Evolutionary conservation across 1,139 yeast genomes (phyloP).

Genomic region (Debaryomyces sp.): DNA sequence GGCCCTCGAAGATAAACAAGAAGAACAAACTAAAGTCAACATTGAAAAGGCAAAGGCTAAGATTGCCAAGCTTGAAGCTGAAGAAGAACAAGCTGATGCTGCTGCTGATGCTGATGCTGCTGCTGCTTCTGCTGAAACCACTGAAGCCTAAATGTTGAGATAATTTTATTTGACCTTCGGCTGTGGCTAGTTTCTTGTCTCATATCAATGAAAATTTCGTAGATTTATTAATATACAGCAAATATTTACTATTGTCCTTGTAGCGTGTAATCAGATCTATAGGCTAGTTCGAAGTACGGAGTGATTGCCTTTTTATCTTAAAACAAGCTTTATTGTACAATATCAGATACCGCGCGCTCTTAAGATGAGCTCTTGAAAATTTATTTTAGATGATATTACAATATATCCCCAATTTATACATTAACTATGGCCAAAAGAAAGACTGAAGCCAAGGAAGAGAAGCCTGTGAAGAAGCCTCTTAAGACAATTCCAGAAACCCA

Average conservation of each 20-base stretch:
- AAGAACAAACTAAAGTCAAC: slow-evolving; percentile 76
- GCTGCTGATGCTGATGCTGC: slow-evolving; percentile 17
- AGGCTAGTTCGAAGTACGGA: not conserved
- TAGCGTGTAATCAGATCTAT: not conserved
- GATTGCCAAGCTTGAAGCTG: slow-evolving; percentile 63
- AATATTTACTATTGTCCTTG: not conserved
- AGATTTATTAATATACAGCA: slow-evolving; percentile 1
- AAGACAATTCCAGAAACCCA: slow-evolving; percentile 26
- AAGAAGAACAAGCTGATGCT: slow-evolving; percentile 34
- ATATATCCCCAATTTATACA: slow-evolving; percentile 3
- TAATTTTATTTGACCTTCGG: not conserved
- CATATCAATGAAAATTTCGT: not conserved
- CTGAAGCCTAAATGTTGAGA: slow-evolving; percentile 7
- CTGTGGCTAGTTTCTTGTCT: not conserved
- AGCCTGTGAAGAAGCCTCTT: slow-evolving; percentile 36
- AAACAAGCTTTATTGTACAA: not conserved
- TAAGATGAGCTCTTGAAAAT: slow-evolving; percentile 9
- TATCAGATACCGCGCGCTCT: slow-evolving; percentile 2
- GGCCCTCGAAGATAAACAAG: slow-evolving; percentile 74
- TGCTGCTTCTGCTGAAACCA: slow-evolving; percentile 22
- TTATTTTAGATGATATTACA: slow-evolving; percentile 3
- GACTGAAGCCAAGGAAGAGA: slow-evolving; percentile 20
- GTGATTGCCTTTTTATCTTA: not conserved
- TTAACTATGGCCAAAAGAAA: slow-evolving; percentile 35
- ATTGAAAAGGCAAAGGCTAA: slow-evolving; percentile 75